Evolutionary conservation across 176 grass and related monocot species (phyloP).

Genomic region (Bolboschoenus planiculmis): DNA sequence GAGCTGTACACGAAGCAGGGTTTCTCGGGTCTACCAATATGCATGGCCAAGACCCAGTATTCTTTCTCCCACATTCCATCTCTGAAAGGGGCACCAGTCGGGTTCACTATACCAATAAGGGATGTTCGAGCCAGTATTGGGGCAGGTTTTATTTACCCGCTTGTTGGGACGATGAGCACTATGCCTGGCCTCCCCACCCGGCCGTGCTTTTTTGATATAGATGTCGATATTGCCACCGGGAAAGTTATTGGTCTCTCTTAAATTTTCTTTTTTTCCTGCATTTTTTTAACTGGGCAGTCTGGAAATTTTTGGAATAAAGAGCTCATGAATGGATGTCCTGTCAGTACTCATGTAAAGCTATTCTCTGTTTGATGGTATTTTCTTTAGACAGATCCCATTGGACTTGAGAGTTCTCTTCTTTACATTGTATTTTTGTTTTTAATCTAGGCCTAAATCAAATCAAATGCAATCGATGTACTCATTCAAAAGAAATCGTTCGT

Average conservation of each 20-base stretch:
- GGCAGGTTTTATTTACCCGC: slow-evolving; percentile 90
- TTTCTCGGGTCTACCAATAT: slow-evolving; percentile 87
- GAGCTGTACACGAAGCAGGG: slow-evolving; percentile 93
- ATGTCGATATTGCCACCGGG: slow-evolving; percentile 58
- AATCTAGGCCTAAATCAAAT: too few relatives aligned
- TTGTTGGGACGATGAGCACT: slow-evolving; percentile 88
- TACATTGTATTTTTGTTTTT: not conserved
- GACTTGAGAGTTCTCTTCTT: not conserved
- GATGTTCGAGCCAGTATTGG: slow-evolving; percentile 89
- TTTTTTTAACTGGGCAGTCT: not conserved
- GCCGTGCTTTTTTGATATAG: slow-evolving; percentile 92
- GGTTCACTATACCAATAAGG: slow-evolving; percentile 74
- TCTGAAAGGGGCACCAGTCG: slow-evolving; percentile 54
- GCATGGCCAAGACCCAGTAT: slow-evolving; percentile 98
- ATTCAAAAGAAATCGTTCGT: not conserved
- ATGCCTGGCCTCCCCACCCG: slow-evolving; percentile 95
- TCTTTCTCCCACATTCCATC: slow-evolving; percentile 84
- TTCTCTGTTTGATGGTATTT: not conserved
- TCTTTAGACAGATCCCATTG: not conserved
- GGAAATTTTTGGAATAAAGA: slow-evolving; percentile 12
- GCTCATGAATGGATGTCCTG: not conserved
- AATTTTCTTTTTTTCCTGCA: not conserved
- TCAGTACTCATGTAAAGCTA: not conserved
- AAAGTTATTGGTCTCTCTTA: slow-evolving; percentile 76
- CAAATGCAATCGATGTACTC: not conserved